Conservation (phyloP, 495 filamentous ascomycete genomes). For the Xylaria intraflava region DNA sequence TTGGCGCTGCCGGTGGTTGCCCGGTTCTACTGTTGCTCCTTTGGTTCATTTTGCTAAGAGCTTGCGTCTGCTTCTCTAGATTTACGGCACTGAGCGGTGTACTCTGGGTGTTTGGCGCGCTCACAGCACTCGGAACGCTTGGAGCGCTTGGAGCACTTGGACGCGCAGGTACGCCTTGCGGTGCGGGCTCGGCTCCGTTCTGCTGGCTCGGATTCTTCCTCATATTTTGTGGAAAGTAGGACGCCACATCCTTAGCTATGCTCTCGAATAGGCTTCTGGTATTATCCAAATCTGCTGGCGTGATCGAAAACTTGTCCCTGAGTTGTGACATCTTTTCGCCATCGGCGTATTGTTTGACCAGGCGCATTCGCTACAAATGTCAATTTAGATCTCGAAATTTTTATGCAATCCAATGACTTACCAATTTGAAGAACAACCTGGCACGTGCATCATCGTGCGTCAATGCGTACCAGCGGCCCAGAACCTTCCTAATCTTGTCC, state of each 20-base stretch:
- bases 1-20: constrained; percentile 56
- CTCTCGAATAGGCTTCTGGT: constrained; percentile 39
- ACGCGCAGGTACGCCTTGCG: constrained; percentile 16
- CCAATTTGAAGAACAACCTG: constrained; percentile 39
- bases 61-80: constrained; percentile 58
- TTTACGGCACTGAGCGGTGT: constrained; percentile 58
- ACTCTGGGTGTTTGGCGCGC: constrained; percentile 28
- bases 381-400: constrained; percentile 13
- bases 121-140: too few relatives aligned
- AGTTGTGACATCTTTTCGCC: constrained; percentile 41
- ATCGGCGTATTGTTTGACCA: constrained; percentile 55
- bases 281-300: constrained; percentile 48
- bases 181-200: constrained; percentile 11
- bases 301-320: constrained; percentile 53
- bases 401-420: constrained; percentile 25
- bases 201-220: constrained; percentile 18
- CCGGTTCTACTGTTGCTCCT: constrained; percentile 33
- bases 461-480: constrained; percentile 36
- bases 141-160: constrained; percentile 22
- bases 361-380: constrained; percentile 43
- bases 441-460: constrained; percentile 39
- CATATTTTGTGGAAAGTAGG: constrained; percentile 12
- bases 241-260: constrained; percentile 29
- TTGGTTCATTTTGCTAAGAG: constrained; percentile 42
- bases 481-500: constrained; percentile 28